A percentile compares a stretch with the other conserved stretches of the same genome.
Conservation (phyloP, 768 basidiomycete species). For the Leccinellum albellum region DNA sequence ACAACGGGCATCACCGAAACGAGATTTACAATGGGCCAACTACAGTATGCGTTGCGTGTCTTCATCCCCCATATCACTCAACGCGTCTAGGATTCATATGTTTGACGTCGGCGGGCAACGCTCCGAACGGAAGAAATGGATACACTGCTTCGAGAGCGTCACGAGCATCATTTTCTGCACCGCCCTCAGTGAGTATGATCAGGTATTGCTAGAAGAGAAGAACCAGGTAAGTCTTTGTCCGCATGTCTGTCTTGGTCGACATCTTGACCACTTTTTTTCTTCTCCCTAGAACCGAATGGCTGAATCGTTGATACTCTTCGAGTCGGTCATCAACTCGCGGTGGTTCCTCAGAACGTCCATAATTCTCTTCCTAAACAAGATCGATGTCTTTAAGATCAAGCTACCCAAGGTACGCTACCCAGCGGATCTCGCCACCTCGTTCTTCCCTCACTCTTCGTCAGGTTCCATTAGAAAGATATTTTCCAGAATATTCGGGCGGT, state of each 20-base stretch:
- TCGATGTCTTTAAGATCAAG: slow-evolving; percentile 75
- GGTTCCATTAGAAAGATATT: slow-evolving; percentile 75
- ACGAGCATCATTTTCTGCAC: slow-evolving; percentile 79
- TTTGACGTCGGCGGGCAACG: slow-evolving; percentile 80
- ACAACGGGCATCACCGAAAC: slow-evolving; percentile 91
- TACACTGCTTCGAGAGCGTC: slow-evolving; percentile 75
- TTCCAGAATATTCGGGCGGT: slow-evolving; percentile 87
- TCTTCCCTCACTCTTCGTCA: slow-evolving; percentile 18
- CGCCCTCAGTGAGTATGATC: slow-evolving; percentile 72
- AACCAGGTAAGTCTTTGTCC: slow-evolving; percentile 23
- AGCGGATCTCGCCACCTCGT: rapidly evolving
- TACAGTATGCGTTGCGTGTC: slow-evolving; percentile 39
- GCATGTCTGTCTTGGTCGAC: not conserved
- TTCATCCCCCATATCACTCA: not conserved
- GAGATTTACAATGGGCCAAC: slow-evolving; percentile 64
- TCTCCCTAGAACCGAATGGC: slow-evolving; percentile 64
- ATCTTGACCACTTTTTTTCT: not conserved
- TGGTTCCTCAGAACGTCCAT: slow-evolving; percentile 70
- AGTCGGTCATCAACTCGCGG: slow-evolving; percentile 73
- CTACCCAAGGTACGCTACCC: slow-evolving; percentile 43
- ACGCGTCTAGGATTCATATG: slow-evolving; percentile 51
- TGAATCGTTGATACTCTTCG: slow-evolving; percentile 72
- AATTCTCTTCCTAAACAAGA: slow-evolving; percentile 69
- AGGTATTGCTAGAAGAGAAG: slow-evolving; percentile 61
- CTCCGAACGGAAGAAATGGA: slow-evolving; percentile 80